Evolutionary conservation across 768 basidiomycete species (phyloP), one percentile per base, ranked within the genome.

Genomic region (Mycena leptocephala): DNA sequence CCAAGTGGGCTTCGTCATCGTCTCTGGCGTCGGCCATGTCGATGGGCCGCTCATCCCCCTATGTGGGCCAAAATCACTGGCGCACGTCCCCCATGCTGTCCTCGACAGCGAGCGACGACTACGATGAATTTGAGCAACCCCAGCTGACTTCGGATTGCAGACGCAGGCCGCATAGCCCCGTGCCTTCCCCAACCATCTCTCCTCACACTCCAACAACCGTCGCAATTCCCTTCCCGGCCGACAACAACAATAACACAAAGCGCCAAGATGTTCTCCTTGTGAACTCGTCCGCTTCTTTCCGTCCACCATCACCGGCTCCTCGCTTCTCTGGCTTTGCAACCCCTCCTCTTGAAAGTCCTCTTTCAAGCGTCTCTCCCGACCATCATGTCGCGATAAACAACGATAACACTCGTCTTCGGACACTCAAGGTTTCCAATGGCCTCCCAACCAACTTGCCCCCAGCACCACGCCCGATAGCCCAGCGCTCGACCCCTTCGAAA

Each of bases 361-460:
- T 82, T 76, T 76, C 75, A 67, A 58, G 28, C 77, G 80, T 86
- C 73, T 55, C 82, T 81, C 46, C 73, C 28, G 51, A 62, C 41
- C 83, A 84, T 80, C 74, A 90, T 90, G 89, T 53, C 74, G 81
- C 88, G 82, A 82, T 90, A 88, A 88, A 86, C 82, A 78, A 76
- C n/a, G 5, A 20, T 9, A 65, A n/a, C 69, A 59, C 63, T 6
- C 70, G 70, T 71, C 75, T 18, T 41, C 70, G 75, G 70, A 76
- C 69, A 61, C 18, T 55, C 26, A 41, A 43, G 24, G 41, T 70
- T 87, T 88, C 77, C 43, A 46, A 46, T 90, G 89, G 89, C 82
- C 88, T 90, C 82, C 89, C 89, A 63, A 87, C 88, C 53, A 89
- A 82, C 64, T 81, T 90, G 35, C 89, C 89, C 41, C 85, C 85